A percentile compares a stretch with the other conserved stretches of the same genome.
These are phyloP conservation scores for Mycena vitilis DNA, from an alignment of 768 basidiomycete species.

Conservation along the genomic window DNA sequence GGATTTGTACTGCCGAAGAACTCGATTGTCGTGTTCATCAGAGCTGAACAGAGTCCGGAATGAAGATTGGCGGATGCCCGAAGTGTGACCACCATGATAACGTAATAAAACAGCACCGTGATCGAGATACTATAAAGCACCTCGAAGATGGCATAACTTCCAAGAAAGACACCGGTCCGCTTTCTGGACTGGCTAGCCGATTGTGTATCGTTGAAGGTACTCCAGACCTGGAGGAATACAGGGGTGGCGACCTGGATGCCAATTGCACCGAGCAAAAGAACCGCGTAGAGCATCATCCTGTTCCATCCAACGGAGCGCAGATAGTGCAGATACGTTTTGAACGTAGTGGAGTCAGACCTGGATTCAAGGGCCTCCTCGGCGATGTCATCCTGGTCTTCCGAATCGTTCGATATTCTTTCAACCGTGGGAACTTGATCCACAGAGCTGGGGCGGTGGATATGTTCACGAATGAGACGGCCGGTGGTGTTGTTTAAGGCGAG, in stretches of 20 bases:
- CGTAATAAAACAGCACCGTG: constrained; percentile 27
- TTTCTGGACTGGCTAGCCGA: constrained; percentile 6
- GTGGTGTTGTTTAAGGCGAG: constrained; percentile 16
- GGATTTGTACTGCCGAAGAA: constrained; percentile 61
- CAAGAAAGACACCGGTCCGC: constrained; percentile 12
- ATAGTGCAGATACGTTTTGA: constrained; percentile 30
- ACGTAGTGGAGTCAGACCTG: neutral
- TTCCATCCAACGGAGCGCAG: constrained; percentile 25
- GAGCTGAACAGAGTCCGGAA: constrained; percentile 49
- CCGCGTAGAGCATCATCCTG: constrained; percentile 15
- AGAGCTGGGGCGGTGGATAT: neutral
- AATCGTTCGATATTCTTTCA: neutral
- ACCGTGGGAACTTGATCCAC: neutral
- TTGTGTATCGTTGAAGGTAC: constrained; percentile 32
- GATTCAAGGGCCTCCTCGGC: neutral
- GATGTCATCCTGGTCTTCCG: neutral
- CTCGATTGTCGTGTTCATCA: constrained; percentile 71
- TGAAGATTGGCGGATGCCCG: constrained; percentile 32
- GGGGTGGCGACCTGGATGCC: constrained; percentile 29
- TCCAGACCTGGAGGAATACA: constrained; percentile 31
- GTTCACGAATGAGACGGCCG: constrained; percentile 14
- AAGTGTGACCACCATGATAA: constrained; percentile 27
- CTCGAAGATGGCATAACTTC: constrained; percentile 23
- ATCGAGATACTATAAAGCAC: constrained; percentile 26
- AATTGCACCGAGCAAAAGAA: constrained; percentile 28